Evolutionary conservation across 345 rosid species (phyloP).

Genomic region (Eucalyptus polybractea): DNA sequence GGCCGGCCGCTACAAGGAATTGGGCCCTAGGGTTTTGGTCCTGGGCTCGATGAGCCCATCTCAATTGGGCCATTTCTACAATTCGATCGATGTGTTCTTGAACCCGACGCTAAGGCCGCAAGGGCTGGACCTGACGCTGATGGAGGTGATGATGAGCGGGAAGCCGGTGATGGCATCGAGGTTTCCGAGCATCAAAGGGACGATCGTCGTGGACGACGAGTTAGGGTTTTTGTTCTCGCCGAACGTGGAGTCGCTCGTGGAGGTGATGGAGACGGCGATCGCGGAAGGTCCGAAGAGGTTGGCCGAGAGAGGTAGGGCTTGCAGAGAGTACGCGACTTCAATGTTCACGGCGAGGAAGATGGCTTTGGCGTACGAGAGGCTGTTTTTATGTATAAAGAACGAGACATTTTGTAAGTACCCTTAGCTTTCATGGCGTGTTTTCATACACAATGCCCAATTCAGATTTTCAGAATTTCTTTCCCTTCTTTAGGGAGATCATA

Average conservation of each 20-base stretch:
- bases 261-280: constrained; percentile 36
- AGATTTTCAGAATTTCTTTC: neutral
- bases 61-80: constrained; percentile 57
- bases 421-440: neutral
- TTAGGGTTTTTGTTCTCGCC: constrained; percentile 88
- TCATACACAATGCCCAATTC: neutral
- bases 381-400: constrained; percentile 76
- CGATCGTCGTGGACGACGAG: constrained; percentile 69
- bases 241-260: constrained; percentile 60
- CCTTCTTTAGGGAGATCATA: neutral
- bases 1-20: constrained; percentile 61
- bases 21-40: constrained; percentile 43
- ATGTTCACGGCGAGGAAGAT: constrained; percentile 85
- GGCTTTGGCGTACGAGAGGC: constrained; percentile 85
- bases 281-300: constrained; percentile 55
- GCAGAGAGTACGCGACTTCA: constrained; percentile 49
- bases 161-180: constrained; percentile 84
- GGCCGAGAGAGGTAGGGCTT: constrained; percentile 63
- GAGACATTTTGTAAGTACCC: constrained; percentile 52
- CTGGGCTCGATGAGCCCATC: constrained; percentile 63
- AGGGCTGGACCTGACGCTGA: constrained; percentile 78
- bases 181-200: constrained; percentile 81
- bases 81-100: constrained; percentile 61
- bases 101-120: constrained; percentile 93
- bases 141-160: constrained; percentile 97